Base-by-base conservation (phyloP, 2,329 filamentous ascomycete genomes). In the Pyrenophora seminiperda region DNA sequence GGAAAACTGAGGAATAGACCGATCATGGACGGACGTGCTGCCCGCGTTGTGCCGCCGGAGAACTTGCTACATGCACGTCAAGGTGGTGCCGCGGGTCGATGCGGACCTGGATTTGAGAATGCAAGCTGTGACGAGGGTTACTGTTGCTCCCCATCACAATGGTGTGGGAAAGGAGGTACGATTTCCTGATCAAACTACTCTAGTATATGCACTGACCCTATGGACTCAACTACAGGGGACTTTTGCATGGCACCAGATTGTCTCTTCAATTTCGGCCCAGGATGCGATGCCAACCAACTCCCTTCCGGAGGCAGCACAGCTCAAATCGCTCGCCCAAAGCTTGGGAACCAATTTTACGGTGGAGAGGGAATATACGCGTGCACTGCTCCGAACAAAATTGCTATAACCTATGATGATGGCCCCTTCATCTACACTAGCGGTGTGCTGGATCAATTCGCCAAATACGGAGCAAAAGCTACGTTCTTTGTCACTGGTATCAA, bases 401-500 rank as follows among this genome's bases (percentile, higher is more conserved):
- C 86, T 11, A 73, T 89, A 42, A 88, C 85, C 0, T 88, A 82
- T 53, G 85, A 88, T 60, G 86, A 88, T 62, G 86, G 86, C 0
- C 86, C 85, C 15, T 71, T 82, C 56, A 73, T 78, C 29, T 88
- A 85, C 67, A 89, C 86, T 1, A 73, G 74, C 24, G 78, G 83
- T 46, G 77, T 89, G 6, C 76, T 88, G 6, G 81, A 87, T 61
- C 75, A 84, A 45, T 76, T 88, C 20, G 73, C 72, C 14, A 83
- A 39, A 7, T 52, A 86, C 56, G 73, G 78, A n/a, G 83, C 83
- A 18, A 86, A 83, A 56, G 86, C 84, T 0, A 89, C 86, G 0
- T 89, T 89, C 70, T 88, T 88, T 65, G 75, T 88, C 48, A 84
- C 80, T 5, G 81, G 81, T 7, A 81, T 76, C 66, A 83, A 82